Evolutionary conservation across 306 rosid genomes (phyloP).

Genomic region (Clitoria ternatea): DNA sequence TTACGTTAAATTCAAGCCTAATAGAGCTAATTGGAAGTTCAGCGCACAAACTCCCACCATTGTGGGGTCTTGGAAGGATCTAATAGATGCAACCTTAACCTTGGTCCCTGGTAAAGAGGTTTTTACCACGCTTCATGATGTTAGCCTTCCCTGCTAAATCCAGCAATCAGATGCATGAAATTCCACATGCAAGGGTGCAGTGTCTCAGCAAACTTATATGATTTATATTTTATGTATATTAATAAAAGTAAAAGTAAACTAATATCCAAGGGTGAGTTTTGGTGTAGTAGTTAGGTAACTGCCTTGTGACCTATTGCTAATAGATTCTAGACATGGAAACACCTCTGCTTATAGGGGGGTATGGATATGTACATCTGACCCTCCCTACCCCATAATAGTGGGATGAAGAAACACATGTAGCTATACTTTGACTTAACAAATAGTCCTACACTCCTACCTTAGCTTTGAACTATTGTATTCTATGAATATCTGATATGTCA

Average conservation of each 20-base stretch:
- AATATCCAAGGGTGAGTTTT: neutral
- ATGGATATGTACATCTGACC: neutral
- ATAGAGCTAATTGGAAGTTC: neutral
- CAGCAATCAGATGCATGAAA: neutral
- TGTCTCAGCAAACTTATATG: neutral
- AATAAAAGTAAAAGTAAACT: constrained; percentile 9
- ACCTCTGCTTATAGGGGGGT: neutral
- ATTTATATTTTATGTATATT: neutral
- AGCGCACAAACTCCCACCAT: constrained; percentile 12
- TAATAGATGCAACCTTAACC: neutral
- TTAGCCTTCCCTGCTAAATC: constrained; percentile 15
- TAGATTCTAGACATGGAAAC: neutral
- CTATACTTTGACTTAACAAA: constrained; percentile 6
- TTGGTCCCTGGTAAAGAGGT: no score
- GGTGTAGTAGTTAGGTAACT: neutral
- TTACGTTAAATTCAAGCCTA: neutral
- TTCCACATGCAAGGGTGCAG: neutral
- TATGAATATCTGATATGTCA: neutral
- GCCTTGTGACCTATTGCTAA: neutral
- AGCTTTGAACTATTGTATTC: neutral
- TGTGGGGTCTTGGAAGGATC: neutral
- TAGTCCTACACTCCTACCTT: neutral
- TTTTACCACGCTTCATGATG: no score
- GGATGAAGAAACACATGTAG: neutral
- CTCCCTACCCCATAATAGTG: neutral